Evolutionary conservation across 2,329 filamentous ascomycete species (phyloP).

Genomic region (Cladosporium oxysporum): DNA sequence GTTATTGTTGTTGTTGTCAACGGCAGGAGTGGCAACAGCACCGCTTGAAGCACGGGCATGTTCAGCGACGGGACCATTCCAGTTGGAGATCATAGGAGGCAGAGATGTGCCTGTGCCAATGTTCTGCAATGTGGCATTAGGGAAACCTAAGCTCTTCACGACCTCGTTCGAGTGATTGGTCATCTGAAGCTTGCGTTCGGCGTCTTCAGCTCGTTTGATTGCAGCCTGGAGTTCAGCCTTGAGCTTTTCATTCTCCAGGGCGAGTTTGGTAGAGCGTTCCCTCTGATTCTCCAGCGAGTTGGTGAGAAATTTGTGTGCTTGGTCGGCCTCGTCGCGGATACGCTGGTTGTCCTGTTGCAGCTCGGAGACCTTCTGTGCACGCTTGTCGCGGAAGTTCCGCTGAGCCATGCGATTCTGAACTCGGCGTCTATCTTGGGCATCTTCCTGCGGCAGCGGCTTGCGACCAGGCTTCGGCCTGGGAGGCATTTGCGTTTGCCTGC

Average conservation of each 20-base stretch:
- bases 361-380: constrained; percentile 79
- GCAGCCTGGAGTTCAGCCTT: constrained; percentile 12
- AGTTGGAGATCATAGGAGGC: constrained; percentile 20
- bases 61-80: constrained; percentile 21
- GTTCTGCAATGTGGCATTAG: neutral
- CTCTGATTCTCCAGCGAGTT: neutral
- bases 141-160: constrained; percentile 3
- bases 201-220: constrained; percentile 13
- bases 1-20: neutral
- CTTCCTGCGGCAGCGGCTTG: constrained; percentile 77
- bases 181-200: constrained; percentile 16
- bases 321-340: constrained; percentile 38
- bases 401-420: constrained; percentile 93
- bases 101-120: constrained; percentile 4
- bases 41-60: neutral
- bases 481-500: constrained; percentile 41
- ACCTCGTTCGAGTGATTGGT: neutral
- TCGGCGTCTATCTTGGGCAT: constrained; percentile 88
- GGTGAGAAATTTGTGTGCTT: constrained; percentile 40
- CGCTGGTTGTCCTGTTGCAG: constrained; percentile 41
- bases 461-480: constrained; percentile 68
- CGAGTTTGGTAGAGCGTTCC: neutral
- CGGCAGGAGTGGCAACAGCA: neutral
- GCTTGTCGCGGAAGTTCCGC: constrained; percentile 82
- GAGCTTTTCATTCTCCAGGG: neutral